Base-by-base conservation (phyloP, 2,329 filamentous ascomycete genomes). In the Moelleriella libera region DNA sequence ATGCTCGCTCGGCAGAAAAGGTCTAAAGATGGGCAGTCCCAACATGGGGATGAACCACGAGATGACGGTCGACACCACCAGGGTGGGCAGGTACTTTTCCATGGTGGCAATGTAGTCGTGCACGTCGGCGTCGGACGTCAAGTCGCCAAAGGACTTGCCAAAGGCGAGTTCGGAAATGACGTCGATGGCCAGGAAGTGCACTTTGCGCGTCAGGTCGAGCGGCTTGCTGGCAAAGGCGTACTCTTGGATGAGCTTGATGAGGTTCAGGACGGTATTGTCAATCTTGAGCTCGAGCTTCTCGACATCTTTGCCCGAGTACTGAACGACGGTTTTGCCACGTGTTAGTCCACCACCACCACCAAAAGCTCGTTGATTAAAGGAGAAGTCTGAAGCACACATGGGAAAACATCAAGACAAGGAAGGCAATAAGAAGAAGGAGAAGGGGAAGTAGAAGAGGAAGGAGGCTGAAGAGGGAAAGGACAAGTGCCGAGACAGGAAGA, bases 151-250 rank as follows among this genome's bases (percentile, higher is more conserved):
- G 0, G 66, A 56, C 45, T 70, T 54, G 9, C 75, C 75, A 43
- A 78, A 71, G 0, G 70, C 71, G 5, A 80, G 56, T 42, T 69
- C 67, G 34, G 68, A 72, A 51, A 80, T 75, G 40, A 76, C 68
- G 49, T 80, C 76, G 5, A 79, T 60, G 0, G 74, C 75, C 47
- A 78, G 71, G 60, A 66, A 77, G 41, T 75, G 71, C 3, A 68
- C 64, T 50, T 74, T 72, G 65, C 68, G 46, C 72, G 49, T 52
- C 31, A 56, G 45, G 46, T 56, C 53, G 6, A 56, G 45, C 5
- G 50, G 44, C 28, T 30, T 45, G 12, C 47, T 46, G 6, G 28
- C 32, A 5, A 48, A 30, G 9, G 51, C 47, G 34, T 56, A 56
- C 28, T 37, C 45, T 5, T 51, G 47, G 9, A 56, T 29, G 3